A percentile compares a stretch with the other conserved stretches of the same genome.
These are phyloP conservation scores for Lipomyces yamadae DNA, from an alignment of 805 yeast genomes.

Conservation along the genomic window DNA sequence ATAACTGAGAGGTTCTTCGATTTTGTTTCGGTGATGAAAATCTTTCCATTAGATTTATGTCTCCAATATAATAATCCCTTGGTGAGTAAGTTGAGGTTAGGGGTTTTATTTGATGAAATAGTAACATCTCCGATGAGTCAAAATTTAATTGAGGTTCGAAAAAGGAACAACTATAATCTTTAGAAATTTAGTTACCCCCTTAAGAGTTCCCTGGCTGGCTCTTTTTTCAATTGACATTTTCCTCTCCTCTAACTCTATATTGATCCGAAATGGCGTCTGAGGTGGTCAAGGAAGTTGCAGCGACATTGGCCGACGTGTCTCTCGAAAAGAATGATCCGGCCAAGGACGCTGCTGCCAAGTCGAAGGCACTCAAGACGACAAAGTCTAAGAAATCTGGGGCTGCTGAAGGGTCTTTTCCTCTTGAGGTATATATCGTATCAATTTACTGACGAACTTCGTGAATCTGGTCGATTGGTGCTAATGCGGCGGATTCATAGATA, in stretches of 20 bases:
- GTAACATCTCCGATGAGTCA: not conserved
- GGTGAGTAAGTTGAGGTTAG: not conserved
- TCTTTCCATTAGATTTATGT: too few relatives aligned
- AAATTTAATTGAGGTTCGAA: not conserved
- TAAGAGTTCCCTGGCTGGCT: not conserved
- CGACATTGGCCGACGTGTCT: constrained; percentile 54
- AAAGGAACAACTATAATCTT: too few relatives aligned
- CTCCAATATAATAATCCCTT: too few relatives aligned
- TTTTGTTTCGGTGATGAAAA: too few relatives aligned
- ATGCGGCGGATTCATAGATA: constrained; percentile 43
- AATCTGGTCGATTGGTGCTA: not conserved
- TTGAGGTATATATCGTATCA: constrained; percentile 25
- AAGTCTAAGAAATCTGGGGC: constrained; percentile 42
- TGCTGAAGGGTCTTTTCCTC: constrained; percentile 33
- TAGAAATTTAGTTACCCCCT: not conserved
- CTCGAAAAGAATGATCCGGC: constrained; percentile 43
- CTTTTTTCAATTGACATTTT: not conserved
- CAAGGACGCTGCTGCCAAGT: constrained; percentile 30
- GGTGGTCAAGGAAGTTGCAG: constrained; percentile 48
- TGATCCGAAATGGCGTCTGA: not conserved
- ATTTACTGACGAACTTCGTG: not conserved
- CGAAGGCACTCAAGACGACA: constrained; percentile 43
- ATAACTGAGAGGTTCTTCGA: too few relatives aligned
- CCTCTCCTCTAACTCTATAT: not conserved
- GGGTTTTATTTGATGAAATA: not conserved